A percentile compares a stretch with the other conserved stretches of the same genome.
Conservation (phyloP, 352 stramenopile genomes). For the Thraustochytrium striatum region DNA sequence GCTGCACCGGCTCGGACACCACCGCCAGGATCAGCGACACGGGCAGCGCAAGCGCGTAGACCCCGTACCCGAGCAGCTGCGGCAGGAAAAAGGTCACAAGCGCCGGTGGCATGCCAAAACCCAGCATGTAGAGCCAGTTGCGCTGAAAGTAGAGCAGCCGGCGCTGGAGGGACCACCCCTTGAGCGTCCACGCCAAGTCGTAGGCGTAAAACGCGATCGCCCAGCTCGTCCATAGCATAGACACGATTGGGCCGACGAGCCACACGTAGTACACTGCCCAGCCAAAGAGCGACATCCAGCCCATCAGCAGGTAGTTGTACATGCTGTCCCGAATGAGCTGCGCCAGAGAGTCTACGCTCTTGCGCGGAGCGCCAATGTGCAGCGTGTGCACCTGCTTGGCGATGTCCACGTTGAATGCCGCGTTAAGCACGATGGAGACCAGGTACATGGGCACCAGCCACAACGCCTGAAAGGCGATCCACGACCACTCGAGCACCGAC, state of each 20-base stretch:
- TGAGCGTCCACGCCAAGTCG: conserved; percentile 19
- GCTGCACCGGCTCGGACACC: conserved; percentile 16
- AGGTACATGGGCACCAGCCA: conserved; percentile 44
- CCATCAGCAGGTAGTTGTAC: conserved; percentile 48
- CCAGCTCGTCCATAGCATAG: conserved; percentile 28
- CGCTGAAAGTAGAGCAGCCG: conserved; percentile 16
- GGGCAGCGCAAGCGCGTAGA: conserved; percentile 18
- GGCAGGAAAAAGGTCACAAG: conserved; percentile 29
- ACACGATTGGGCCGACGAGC: conserved; percentile 4
- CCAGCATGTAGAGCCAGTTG: conserved; percentile 29
- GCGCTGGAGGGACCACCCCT: conserved; percentile 25
- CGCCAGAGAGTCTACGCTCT: conserved; percentile 16
- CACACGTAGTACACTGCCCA: conserved; percentile 5
- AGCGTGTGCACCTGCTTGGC: conserved; percentile 39
- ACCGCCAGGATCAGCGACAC: conserved; percentile 14
- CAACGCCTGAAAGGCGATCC: neutral
- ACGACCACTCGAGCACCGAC: conserved; percentile 1
- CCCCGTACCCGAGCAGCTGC: conserved; percentile 8
- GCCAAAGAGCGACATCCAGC: conserved; percentile 34
- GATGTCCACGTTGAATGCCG: conserved; percentile 46
- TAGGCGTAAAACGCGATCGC: conserved; percentile 30
- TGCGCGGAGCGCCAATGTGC: neutral
- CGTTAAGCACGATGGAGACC: conserved; percentile 42
- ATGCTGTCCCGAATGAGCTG: conserved; percentile 31
- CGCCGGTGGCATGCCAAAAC: conserved; percentile 15